Base-by-base conservation (phyloP, 129 eudicot genomes). In the Smallanthus sonchifolius region DNA sequence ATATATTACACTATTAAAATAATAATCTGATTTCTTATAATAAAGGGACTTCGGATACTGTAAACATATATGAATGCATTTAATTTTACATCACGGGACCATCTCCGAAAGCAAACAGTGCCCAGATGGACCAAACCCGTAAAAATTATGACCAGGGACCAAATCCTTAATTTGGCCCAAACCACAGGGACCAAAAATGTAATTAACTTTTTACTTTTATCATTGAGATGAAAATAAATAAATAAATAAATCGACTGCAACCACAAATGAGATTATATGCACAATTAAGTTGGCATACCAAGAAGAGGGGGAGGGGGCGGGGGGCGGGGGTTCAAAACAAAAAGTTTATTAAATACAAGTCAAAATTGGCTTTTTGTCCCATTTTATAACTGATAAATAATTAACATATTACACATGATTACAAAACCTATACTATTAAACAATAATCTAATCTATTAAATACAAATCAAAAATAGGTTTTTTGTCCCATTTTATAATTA, bases 391-490 rank as follows among this genome's bases (percentile, higher is more conserved):
- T 24, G 30, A 24, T 24, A 24, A 0, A 24, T 24, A 24, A 1
- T 24, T 24, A 24, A 24, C 30, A 24, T 24, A 24, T 24, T 1
- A 24, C 0, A 24, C 30, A 24, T 24, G 30, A 24, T 24, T 24
- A 24, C 30, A 24, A 24, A 24, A 24, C 30, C 30, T 24, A 24
- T 24, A 24, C 30, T 24, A 24, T 1, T 24, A 24, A 24, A 24
- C 30, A 24, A 24, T 24, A 24, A 92, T 83, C 65, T 86, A 87
- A 85, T n/a, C n/a, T n/a, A n/a, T n/a, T n/a, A n/a, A n/a, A n/a
- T n/a, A n/a, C n/a, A n/a, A n/a, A n/a, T n/a, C n/a, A n/a, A n/a
- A n/a, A n/a, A n/a, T n/a, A n/a, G n/a, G n/a, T n/a, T n/a, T 59
- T 54, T 59, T 30, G 65, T 3, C 35, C 37, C 35, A 24, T 4